Evolutionary conservation across 108 stramenopile genomes (phyloP).

Genomic region (Pseudonitzschia multiseries): DNA sequence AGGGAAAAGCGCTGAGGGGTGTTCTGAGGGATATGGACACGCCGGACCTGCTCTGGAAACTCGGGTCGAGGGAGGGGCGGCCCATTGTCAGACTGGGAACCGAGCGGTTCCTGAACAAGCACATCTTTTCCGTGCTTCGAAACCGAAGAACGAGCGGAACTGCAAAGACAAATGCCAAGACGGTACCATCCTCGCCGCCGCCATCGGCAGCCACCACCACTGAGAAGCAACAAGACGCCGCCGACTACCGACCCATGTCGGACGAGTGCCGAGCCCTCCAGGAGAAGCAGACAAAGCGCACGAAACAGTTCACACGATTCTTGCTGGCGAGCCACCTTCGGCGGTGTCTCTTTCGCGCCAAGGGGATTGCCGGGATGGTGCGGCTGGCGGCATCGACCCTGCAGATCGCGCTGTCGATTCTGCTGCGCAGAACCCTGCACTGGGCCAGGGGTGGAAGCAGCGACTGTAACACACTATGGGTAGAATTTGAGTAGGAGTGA

Average conservation of each 20-base stretch:
- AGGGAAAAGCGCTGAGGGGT: slow-evolving; percentile 11
- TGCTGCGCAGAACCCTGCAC: background rate
- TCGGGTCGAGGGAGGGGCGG: slow-evolving; percentile 10
- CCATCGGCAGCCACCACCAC: background rate
- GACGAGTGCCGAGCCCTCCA: background rate
- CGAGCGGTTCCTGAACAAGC: background rate
- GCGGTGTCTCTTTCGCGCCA: background rate
- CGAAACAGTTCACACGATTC: slow-evolving; percentile 1
- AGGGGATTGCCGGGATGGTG: background rate
- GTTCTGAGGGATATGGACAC: slow-evolving; percentile 17
- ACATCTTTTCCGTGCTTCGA: background rate
- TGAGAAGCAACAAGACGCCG: background rate
- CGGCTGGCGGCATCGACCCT: background rate
- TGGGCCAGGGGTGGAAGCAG: background rate
- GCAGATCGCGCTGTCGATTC: background rate
- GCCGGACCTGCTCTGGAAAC: slow-evolving; percentile 14
- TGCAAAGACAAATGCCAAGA: background rate
- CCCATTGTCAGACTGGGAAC: slow-evolving; percentile 10
- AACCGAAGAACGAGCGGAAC: too few relatives aligned
- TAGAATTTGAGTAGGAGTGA: too few relatives aligned
- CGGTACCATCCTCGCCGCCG: background rate
- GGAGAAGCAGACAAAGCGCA: background rate
- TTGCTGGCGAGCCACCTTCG: background rate
- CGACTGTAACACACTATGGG: too few relatives aligned
- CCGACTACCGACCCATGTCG: background rate